Evolutionary conservation across 768 basidiomycete species (phyloP), one percentile per base, ranked within the genome.

Genomic region (Suillus variegatus): DNA sequence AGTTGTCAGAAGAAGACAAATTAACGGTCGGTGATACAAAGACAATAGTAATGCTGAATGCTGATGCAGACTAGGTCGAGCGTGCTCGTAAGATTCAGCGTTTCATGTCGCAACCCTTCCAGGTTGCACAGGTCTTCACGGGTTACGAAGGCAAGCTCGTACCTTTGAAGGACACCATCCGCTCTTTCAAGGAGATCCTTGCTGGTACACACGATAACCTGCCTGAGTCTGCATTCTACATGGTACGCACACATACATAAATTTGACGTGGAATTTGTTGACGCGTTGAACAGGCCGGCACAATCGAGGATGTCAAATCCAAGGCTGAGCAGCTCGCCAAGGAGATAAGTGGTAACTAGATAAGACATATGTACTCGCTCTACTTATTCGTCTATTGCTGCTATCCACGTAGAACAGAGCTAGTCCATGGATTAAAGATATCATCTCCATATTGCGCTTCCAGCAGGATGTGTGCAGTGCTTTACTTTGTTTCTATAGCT

Each of bases 61-160:
- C 38, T 54, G 22, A 60, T 38, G 54, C n/a, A 6, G 72, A 57
- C 10, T 65, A 92, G 90, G 95, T 97, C 82, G 93, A 96, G 83
- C 95, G 95, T 80, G 96, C 95, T 68, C 94, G 95, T 80, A 97
- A 97, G 85, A 95, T 98, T 75, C 95, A 94, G 79, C 92, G 95
- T 85, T 98, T 99, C 93, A 99, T 99, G 97, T 98, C 95, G 71
- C 96, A 99, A 83, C 97, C 97, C 69, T 99, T 99, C 95, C 93
- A 94, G 78, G 97, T 98, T 78, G 97, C 96, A 65, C 95, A 98
- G 84, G 95, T 97, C 81, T 98, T 99, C 89, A 99, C 97, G 76
- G 97, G 97, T 85, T 96, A 94, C 75, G 96, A 97, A 85, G 97
- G 97, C 76, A 93, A 92, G 79, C 93, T 99, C 67, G 97, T 99